Percentiles rank a stretch among this genome's conserved stretches.
phyloP scores from a whole-genome alignment of 2,329 filamentous ascomycete genomes.

The Sclerotinia subarctica region DNA sequence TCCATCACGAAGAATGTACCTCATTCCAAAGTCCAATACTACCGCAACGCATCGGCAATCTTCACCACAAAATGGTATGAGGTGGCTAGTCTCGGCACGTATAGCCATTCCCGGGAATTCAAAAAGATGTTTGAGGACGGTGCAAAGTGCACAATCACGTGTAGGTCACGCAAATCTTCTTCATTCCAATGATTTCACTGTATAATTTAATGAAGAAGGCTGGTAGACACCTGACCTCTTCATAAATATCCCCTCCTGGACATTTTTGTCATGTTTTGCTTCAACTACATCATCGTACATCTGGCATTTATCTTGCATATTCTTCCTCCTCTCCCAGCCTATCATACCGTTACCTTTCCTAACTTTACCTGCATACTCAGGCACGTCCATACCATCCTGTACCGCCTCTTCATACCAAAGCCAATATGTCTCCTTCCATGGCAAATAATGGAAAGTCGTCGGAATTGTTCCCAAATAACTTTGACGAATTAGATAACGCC shows the following conservation, averaged over 20 bases:
- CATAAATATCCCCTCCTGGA: slow-evolving; percentile 36
- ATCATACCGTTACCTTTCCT: slow-evolving; percentile 15
- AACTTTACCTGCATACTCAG: slow-evolving; percentile 21
- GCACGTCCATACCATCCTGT: slow-evolving; percentile 19
- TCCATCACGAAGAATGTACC: slow-evolving; percentile 19
- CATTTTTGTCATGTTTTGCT: slow-evolving; percentile 31
- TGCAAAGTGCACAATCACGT: slow-evolving; percentile 18
- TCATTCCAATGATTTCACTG: slow-evolving; percentile 27
- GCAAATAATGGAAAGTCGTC: slow-evolving; percentile 46
- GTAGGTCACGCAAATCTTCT: slow-evolving; percentile 20
- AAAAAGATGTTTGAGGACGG: slow-evolving; percentile 20
- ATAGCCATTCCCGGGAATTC: slow-evolving; percentile 22
- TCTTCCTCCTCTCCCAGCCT: slow-evolving; percentile 15
- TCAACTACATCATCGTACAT: slow-evolving; percentile 26
- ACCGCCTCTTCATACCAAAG: slow-evolving; percentile 17
- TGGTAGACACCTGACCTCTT: slow-evolving; percentile 29
- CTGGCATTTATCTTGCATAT: slow-evolving; percentile 29
- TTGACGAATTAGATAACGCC: slow-evolving; percentile 54
- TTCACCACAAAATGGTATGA: background rate
- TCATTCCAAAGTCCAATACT: slow-evolving; percentile 12
- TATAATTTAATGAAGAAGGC: slow-evolving; percentile 33
- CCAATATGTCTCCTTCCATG: slow-evolving; percentile 32
- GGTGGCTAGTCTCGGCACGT: slow-evolving; percentile 21
- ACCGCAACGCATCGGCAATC: slow-evolving; percentile 6
- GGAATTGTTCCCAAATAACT: slow-evolving; percentile 47